A percentile compares a stretch with the other conserved stretches of the same genome.
These are phyloP conservation scores for Tylopilus sp. DNA, from an alignment of 768 basidiomycete genomes.

Conservation along the genomic window DNA sequence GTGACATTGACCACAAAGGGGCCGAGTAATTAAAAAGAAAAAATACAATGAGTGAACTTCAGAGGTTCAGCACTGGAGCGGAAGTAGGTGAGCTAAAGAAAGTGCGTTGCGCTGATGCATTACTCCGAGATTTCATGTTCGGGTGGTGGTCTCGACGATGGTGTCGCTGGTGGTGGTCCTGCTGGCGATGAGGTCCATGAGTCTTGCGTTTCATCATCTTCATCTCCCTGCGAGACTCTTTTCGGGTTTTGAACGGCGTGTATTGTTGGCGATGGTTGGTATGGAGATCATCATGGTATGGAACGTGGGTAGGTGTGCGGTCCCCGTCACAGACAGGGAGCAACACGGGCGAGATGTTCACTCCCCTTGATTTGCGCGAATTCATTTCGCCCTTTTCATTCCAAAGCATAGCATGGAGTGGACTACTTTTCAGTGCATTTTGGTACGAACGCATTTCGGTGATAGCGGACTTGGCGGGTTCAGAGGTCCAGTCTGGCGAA, in stretches of 20 bases:
- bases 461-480: conserved; percentile 19
- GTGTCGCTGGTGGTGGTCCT: conserved; percentile 47
- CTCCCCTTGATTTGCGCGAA: conserved; percentile 29
- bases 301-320: conserved; percentile 47
- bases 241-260: conserved; percentile 50
- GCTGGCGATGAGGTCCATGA: conserved; percentile 37
- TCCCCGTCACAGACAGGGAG: conserved; percentile 54
- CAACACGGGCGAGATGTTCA: conserved; percentile 49
- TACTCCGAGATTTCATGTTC: conserved; percentile 58
- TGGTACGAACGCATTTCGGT: conserved; percentile 24
- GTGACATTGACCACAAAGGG: conserved; percentile 1
- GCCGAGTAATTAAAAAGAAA: no score
- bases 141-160: conserved; percentile 59
- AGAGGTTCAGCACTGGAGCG: conserved; percentile 28
- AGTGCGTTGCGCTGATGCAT: conserved; percentile 51
- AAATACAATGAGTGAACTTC: conserved; percentile 22
- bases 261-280: conserved; percentile 37
- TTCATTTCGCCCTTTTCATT: conserved; percentile 27
- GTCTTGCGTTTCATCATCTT: conserved; percentile 63
- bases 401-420: conserved; percentile 58
- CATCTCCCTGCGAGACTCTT: conserved; percentile 65
- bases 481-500: conserved; percentile 30
- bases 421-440: conserved; percentile 52
- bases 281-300: conserved; percentile 32
- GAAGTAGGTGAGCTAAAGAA: conserved; percentile 36